Evolutionary conservation across 1,284 basidiomycete species (phyloP), one percentile per base, ranked within the genome.

Genomic region (Tremellales sp.): DNA sequence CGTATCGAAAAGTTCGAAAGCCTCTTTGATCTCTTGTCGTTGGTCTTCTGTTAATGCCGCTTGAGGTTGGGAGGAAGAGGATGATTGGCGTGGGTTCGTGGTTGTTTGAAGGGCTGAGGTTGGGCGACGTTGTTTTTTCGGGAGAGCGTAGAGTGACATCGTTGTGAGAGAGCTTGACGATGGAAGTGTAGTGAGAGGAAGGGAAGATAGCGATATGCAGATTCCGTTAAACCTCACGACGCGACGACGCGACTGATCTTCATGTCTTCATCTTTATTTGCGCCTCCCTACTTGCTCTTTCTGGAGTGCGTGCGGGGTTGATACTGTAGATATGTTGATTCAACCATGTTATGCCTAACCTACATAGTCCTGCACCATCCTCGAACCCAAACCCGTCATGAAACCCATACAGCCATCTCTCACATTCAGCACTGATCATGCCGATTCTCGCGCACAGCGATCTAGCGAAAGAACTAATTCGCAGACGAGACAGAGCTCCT

Each of bases 1-100:
- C 27, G 91, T 90, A 76, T 98, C 96, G 69, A 99, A 99, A 49
- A 98, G 84, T 74, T 97, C 93, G 68, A 99, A 99, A 0, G 96
- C 96, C 70, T 99, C 96, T 70, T 92, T 92, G 62, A 98, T 96
- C 76, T 99, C 94, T 67, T 91, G 86, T 63, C 90, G 88, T 72
- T 97, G 93, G 70, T 97, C 93, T 51, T 97, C 93, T 2, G 86
- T 84, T 37, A 97, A 82, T 53, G 89, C 85, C 53, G 86, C 86
- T 25, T 35, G n/a, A n/a, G n/a, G n/a, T 31, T 24, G 36, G 22
- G 36, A 26, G 40, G 31, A 33, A 26, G 33, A 43, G 35, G 11
- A 41, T 36, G 36, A 47, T 25, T 26, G 47, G 40, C 33, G 36
- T 17, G 13, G 4, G 41, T 24, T 17, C 15, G 17, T 17, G 44